Evolutionary conservation across 768 basidiomycete species (phyloP).

Genomic region (Crucibulum laeve): DNA sequence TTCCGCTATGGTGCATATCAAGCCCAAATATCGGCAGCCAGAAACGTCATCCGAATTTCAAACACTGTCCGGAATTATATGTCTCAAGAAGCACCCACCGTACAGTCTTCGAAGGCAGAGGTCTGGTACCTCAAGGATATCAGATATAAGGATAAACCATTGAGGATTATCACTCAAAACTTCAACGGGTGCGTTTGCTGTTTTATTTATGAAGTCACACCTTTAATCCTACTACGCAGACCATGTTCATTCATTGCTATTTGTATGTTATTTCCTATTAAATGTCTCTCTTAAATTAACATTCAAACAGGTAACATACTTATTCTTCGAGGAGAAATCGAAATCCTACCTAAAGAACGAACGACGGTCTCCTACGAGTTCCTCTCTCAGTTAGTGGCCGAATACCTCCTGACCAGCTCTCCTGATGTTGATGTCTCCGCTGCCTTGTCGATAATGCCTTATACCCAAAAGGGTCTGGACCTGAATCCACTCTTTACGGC

Average conservation of each 20-base stretch:
- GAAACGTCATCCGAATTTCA: constrained; percentile 9
- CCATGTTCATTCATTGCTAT: constrained; percentile 92
- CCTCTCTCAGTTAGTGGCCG: constrained; percentile 78
- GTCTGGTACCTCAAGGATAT: constrained; percentile 80
- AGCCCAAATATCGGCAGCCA: not conserved
- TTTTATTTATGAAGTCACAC: constrained; percentile 2
- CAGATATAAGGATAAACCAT: constrained; percentile 33
- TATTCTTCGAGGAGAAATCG: constrained; percentile 78
- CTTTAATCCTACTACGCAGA: constrained; percentile 29
- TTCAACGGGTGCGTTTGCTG: constrained; percentile 65
- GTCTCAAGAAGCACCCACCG: constrained; percentile 22
- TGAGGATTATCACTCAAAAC: constrained; percentile 78
- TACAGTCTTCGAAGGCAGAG: constrained; percentile 45
- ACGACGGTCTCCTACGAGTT: constrained; percentile 78
- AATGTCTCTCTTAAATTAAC: not conserved
- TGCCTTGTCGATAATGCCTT: constrained; percentile 72
- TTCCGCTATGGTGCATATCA: not conserved
- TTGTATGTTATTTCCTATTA: constrained; percentile 39
- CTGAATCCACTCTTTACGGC: constrained; percentile 82
- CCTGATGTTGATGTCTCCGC: constrained; percentile 63
- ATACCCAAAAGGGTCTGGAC: constrained; percentile 84
- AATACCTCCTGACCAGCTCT: constrained; percentile 64
- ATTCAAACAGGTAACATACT: constrained; percentile 71
- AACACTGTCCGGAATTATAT: constrained; percentile 12
- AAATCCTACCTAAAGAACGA: constrained; percentile 63